phyloP scores from a whole-genome alignment of 2,329 filamentous ascomycete genomes.

The Cryphonectria carpinicola region DNA sequence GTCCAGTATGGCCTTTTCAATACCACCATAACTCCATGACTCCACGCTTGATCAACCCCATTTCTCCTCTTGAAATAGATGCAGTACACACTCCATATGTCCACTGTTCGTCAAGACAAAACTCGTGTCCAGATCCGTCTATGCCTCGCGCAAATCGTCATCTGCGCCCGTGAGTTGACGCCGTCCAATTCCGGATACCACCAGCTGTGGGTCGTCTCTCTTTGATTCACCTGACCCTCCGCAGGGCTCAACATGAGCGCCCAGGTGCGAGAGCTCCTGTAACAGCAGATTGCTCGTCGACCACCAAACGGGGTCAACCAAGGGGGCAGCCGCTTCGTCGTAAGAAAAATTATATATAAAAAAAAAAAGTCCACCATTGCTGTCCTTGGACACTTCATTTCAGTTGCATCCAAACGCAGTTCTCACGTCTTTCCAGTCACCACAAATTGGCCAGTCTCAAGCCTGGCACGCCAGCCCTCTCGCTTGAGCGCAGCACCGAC shows the following conservation, averaged over 20 bases:
- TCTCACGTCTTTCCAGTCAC: conserved; percentile 59
- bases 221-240: background rate
- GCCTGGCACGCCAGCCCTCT: conserved; percentile 83
- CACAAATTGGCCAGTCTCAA: conserved; percentile 70
- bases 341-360: too few relatives aligned
- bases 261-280: background rate
- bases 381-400: background rate
- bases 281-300: background rate
- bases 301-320: background rate
- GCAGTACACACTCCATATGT: background rate
- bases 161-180: background rate
- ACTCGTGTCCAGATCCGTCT: background rate
- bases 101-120: background rate
- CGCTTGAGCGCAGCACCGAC: conserved; percentile 76
- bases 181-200: background rate
- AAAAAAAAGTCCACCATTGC: background rate
- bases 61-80: background rate
- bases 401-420: background rate
- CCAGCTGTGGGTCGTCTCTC: background rate
- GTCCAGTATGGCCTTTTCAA: background rate
- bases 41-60: background rate
- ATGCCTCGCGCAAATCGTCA: background rate
- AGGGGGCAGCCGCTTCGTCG: background rate
- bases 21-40: background rate
- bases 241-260: background rate